Evolutionary conservation across 1,139 yeast species (phyloP).

Genomic region (Blastobotrys indianensis): DNA sequence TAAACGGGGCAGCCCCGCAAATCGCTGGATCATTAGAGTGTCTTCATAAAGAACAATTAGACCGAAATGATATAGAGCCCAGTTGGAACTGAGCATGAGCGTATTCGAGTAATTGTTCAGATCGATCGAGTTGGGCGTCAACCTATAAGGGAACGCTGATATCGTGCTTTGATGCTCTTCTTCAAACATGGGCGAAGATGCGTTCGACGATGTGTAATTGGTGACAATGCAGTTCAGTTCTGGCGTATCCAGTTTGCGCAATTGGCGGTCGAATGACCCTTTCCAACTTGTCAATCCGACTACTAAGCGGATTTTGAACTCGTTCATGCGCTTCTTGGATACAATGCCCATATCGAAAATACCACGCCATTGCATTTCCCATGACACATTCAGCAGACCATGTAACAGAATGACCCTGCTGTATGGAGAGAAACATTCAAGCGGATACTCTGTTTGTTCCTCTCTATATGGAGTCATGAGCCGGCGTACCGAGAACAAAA

Average conservation of each 20-base stretch:
- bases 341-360: conserved; percentile 34
- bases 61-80: conserved; percentile 27
- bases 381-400: conserved; percentile 38
- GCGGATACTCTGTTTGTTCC: conserved; percentile 34
- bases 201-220: conserved; percentile 8
- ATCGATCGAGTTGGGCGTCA: conserved; percentile 11
- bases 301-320: conserved; percentile 32
- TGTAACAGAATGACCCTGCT: conserved; percentile 38
- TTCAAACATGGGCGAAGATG: conserved; percentile 10
- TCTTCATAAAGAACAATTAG: conserved; percentile 26
- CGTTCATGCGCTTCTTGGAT: conserved; percentile 29
- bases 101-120: conserved; percentile 23
- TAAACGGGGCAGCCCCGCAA: conserved; percentile 12
- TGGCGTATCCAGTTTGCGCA: conserved; percentile 12
- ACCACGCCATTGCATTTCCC: conserved; percentile 36
- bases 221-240: conserved; percentile 14
- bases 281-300: conserved; percentile 38
- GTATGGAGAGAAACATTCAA: conserved; percentile 39
- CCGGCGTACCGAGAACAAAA: conserved; percentile 36
- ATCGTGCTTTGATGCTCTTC: conserved; percentile 3
- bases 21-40: conserved; percentile 22
- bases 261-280: conserved; percentile 37
- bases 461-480: conserved; percentile 36
- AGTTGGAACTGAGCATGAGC: conserved; percentile 25
- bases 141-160: conserved; percentile 6